A percentile compares a stretch with the other conserved stretches of the same genome.
Conservation (phyloP, 2,329 filamentous ascomycete species). For the Aspergillus persii region DNA sequence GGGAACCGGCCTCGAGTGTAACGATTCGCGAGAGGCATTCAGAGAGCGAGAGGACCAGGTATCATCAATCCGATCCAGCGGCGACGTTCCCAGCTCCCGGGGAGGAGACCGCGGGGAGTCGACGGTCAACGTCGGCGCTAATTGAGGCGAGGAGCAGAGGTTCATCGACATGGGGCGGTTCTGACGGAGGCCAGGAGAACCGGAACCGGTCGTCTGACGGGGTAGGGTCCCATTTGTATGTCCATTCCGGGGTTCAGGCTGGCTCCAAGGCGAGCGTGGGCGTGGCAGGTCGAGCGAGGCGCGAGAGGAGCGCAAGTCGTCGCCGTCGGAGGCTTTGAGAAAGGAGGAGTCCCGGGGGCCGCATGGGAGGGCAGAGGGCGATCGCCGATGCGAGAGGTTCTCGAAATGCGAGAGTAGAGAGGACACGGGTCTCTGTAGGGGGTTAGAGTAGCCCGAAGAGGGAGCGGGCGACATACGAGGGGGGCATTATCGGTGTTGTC, state of each 20-base stretch:
- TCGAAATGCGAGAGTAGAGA: conserved; percentile 51
- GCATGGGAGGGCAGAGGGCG: conserved; percentile 26
- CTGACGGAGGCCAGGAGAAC: conserved; percentile 59
- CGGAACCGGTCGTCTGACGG: conserved; percentile 30
- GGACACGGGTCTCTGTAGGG: conserved; percentile 46
- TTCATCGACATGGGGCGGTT: conserved; percentile 48
- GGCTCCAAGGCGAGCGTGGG: conserved; percentile 38
- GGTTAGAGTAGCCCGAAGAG: conserved; percentile 13
- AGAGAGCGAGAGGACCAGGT: conserved; percentile 42
- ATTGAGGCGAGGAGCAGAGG: conserved; percentile 40
- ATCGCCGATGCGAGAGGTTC: conserved; percentile 40
- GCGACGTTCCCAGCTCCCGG: conserved; percentile 35
- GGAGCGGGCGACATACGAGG: conserved; percentile 29
- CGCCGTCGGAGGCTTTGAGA: conserved; percentile 33
- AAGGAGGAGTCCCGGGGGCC: conserved; percentile 31
- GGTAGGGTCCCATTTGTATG: conserved; percentile 24
- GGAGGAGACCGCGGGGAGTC: conserved; percentile 46
- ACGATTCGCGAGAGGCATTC: conserved; percentile 23
- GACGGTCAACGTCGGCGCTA: conserved; percentile 42
- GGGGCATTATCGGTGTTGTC: conserved; percentile 37
- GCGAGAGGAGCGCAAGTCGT: conserved; percentile 31
- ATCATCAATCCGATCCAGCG: conserved; percentile 66
- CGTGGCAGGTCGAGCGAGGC: conserved; percentile 45
- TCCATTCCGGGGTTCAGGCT: conserved; percentile 19
- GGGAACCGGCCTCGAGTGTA: conserved; percentile 19